Evolutionary conservation across 2,329 filamentous ascomycete genomes (phyloP).

Genomic region (Phyllosticta citrichinensis): DNA sequence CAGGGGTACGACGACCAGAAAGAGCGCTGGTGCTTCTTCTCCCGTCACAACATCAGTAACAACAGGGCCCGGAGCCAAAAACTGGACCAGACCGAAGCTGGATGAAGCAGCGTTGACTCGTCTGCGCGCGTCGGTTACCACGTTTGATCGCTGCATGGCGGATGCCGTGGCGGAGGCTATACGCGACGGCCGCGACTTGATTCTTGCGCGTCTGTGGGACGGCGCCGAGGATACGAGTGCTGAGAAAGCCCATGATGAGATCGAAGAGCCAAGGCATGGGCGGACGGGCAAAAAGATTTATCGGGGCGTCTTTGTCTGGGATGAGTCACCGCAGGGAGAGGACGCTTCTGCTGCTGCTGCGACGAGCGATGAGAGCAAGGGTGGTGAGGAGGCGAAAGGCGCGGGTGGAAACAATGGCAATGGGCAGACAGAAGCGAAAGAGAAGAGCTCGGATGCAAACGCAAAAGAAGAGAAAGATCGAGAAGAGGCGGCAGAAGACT

Average conservation of each 20-base stretch:
- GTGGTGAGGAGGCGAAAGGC: neutral
- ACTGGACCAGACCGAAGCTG: neutral
- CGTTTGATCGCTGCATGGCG: neutral
- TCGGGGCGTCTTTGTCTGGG: neutral
- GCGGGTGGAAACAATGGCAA: neutral
- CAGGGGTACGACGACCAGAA: neutral
- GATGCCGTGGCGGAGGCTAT: neutral
- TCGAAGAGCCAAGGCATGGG: neutral
- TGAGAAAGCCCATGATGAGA: neutral
- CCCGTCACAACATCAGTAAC: too few relatives aligned
- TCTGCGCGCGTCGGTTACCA: neutral
- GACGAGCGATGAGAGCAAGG: neutral
- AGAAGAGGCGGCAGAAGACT: too few relatives aligned
- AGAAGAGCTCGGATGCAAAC: too few relatives aligned
- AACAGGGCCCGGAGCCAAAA: neutral
- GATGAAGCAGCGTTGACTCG: neutral
- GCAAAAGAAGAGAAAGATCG: too few relatives aligned
- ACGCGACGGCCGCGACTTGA: neutral
- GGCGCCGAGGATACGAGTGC: neutral
- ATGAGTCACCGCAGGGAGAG: neutral
- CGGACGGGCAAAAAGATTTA: neutral
- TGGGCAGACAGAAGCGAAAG: neutral
- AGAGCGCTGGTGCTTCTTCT: neutral
- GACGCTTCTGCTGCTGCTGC: neutral
- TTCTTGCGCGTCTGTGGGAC: neutral